Conservation (phyloP, 2,329 filamentous ascomycete species). For the Didymella pinodella region DNA sequence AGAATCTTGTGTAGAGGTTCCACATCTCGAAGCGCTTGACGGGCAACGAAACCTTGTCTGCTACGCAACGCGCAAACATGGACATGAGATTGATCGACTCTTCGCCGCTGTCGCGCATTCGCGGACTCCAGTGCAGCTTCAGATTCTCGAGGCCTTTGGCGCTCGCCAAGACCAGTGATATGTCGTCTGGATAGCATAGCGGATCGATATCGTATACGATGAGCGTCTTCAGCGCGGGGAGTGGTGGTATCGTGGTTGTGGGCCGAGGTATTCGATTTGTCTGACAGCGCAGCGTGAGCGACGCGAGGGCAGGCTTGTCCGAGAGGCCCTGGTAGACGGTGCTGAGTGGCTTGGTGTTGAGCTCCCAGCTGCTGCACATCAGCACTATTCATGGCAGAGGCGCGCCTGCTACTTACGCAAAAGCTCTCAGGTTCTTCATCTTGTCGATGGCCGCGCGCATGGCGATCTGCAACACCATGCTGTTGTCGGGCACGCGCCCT, state of each 20-base stretch:
- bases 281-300: conserved; percentile 65
- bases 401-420: conserved; percentile 53
- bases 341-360: conserved; percentile 67
- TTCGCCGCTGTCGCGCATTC: conserved; percentile 67
- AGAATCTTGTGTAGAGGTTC: conserved; percentile 65
- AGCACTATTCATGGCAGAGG: conserved; percentile 18
- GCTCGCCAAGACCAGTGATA: conserved; percentile 63
- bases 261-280: conserved; percentile 65
- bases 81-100: conserved; percentile 62
- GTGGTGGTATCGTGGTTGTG: conserved; percentile 62
- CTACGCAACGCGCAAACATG: conserved; percentile 64
- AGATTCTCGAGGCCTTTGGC: conserved; percentile 64
- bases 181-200: conserved; percentile 69
- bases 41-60: conserved; percentile 56
- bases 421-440: conserved; percentile 63
- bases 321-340: conserved; percentile 66
- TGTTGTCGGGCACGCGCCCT: conserved; percentile 68
- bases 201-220: conserved; percentile 68
- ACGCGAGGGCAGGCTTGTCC: conserved; percentile 58
- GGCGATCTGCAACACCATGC: conserved; percentile 69
- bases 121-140: conserved; percentile 67
- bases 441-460: conserved; percentile 66
- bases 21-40: conserved; percentile 63
- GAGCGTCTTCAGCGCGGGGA: conserved; percentile 63
- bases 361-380: conserved; percentile 61